Base-by-base conservation (phyloP, 345 rosid genomes). In the Rhizophora mangle region DNA sequence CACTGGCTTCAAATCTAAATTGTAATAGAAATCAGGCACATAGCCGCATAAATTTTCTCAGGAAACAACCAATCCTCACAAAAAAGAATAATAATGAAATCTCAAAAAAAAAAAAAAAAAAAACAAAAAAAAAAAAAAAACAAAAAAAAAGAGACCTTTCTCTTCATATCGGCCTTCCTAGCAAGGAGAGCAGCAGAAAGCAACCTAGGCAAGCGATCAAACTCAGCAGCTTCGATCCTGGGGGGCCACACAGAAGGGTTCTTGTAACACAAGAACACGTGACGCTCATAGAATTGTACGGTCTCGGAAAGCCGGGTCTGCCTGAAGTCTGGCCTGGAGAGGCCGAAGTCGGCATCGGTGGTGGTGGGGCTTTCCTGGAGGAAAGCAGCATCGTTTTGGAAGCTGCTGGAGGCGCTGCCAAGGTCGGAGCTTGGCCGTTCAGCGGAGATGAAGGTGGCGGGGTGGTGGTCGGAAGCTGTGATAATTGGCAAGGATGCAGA, bases 221-320 rank as follows among this genome's bases (percentile, higher is more conserved):
- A 95, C 91, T 95, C 99, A 19, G 99, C 92, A 18, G 99, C 97
- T 78, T 92, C 97, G 70, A 95, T 88, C 80, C 99, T 88, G 0
- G 92, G 86, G 0, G 97, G 96, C 99, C 97, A 95, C 32, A 88
- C 99, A 43, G 89, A 83, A 1, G 97, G 99, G 77, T 86, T 90
- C 82, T 95, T 95, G 81, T 95, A 95, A 73, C 99, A 95, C 62
- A 95, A 70, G 77, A 92, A 95, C 21, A 92, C 89, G 69, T 95
- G 99, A 36, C 99, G 90, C 77, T 87, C 72, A 79, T 92, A 92
- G 72, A 81, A 82, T 83, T 89, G 89, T 6, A 95, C 99, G 74
- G 96, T 83, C 49, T 96, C 96, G 19, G 79, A 84, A 64, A 90
- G 90, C 59, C 80, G 86, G 78, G 57, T 80, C 65, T 77, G 81